phyloP scores from a whole-genome alignment of 164 flowering plant species.

The Cinnamomum chago region DNA sequence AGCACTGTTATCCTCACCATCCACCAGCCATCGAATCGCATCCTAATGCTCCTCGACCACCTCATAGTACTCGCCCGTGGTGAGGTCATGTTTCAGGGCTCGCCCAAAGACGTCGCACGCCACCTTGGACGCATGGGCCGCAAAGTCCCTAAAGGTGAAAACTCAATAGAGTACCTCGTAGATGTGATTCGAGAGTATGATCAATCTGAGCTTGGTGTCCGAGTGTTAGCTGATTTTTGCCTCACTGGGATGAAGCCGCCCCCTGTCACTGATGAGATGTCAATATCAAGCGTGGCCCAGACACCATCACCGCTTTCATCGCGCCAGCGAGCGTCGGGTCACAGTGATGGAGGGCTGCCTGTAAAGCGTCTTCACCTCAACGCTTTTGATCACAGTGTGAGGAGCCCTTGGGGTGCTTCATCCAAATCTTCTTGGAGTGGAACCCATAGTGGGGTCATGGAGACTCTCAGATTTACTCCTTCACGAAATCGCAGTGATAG shows the following conservation, averaged over 20 bases:
- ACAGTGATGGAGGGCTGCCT: neutral
- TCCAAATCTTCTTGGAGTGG: conserved; percentile 49
- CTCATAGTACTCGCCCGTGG: conserved; percentile 64
- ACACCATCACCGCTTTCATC: conserved; percentile 15
- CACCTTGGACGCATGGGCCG: conserved; percentile 55
- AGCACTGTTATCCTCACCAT: conserved; percentile 78
- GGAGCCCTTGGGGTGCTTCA: conserved; percentile 41
- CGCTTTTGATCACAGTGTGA: conserved; percentile 48
- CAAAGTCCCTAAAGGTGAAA: conserved; percentile 56
- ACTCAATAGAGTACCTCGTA: conserved; percentile 51
- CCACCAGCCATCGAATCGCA: conserved; percentile 65
- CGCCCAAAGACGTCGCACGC: conserved; percentile 45
- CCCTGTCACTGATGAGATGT: conserved; percentile 31
- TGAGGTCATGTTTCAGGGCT: conserved; percentile 67
- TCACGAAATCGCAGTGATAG: conserved; percentile 23
- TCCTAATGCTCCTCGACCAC: conserved; percentile 56
- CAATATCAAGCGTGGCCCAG: conserved; percentile 25
- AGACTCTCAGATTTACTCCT: conserved; percentile 39
- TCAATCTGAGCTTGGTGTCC: conserved; percentile 55
- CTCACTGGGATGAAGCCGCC: conserved; percentile 59
- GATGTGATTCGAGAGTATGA: conserved; percentile 69
- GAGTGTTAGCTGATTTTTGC: conserved; percentile 52
- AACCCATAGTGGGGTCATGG: conserved; percentile 39
- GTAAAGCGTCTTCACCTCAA: conserved; percentile 32
- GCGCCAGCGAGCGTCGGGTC: neutral